phyloP scores from a whole-genome alignment of 179 eudicot genomes.

The Dionaea muscipula region DNA sequence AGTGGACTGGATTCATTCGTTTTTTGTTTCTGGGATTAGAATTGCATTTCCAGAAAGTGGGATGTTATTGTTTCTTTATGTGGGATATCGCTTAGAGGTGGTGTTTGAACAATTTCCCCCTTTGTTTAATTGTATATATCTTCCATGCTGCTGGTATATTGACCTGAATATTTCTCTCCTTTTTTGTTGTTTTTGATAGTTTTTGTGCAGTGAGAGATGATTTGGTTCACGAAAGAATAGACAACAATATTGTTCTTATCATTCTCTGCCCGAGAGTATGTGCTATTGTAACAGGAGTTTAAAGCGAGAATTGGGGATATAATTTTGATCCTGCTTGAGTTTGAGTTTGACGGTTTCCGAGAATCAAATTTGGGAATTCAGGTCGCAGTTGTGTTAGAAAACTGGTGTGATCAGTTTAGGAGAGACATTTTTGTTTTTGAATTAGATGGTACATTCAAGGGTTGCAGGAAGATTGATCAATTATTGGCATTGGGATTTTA shows the following conservation, averaged over 20 bases:
- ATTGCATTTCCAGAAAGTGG: background rate
- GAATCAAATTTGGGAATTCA: slow-evolving; percentile 9
- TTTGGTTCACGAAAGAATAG: background rate
- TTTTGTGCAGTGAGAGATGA: background rate
- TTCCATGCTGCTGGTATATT: background rate
- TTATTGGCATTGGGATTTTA: no score
- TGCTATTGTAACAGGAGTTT: background rate
- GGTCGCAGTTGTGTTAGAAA: slow-evolving; percentile 2
- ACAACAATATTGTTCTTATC: no score
- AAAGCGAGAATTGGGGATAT: background rate
- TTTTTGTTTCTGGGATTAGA: no score
- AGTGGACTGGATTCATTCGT: no score
- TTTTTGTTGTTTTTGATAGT: background rate
- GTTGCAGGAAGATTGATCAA: background rate
- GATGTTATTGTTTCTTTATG: background rate
- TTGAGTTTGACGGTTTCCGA: slow-evolving; percentile 2
- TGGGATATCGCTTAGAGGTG: background rate
- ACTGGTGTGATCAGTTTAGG: slow-evolving; percentile 8
- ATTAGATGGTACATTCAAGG: slow-evolving; percentile 3
- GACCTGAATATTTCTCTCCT: background rate
- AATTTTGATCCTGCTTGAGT: background rate
- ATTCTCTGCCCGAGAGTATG: no score
- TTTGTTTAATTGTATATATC: background rate
- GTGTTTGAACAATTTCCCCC: background rate
- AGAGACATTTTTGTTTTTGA: background rate